A percentile compares a stretch with the other conserved stretches of the same genome.
Evolutionary conservation across 331 rosid genomes (phyloP).

Genomic region (Quercus phellos): DNA sequence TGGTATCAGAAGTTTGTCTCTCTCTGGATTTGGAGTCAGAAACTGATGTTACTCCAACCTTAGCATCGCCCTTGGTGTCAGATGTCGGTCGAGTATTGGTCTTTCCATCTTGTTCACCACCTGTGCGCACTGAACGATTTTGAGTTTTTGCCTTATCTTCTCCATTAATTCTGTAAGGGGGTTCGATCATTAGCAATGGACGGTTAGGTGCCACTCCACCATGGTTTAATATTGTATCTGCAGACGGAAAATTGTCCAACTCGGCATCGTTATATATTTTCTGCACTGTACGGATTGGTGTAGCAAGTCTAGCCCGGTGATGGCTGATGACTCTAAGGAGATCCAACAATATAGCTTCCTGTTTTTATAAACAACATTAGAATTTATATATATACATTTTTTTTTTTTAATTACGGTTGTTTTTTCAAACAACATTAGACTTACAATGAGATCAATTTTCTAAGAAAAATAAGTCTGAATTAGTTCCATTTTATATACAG

Average conservation of each 20-base stretch:
- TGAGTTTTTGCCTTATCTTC: constrained; percentile 56
- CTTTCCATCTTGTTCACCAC: constrained; percentile 57
- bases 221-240: constrained; percentile 51
- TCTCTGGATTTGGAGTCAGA: constrained; percentile 39
- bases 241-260: constrained; percentile 59
- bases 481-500: not conserved
- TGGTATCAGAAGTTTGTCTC: constrained; percentile 33
- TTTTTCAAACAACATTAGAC: constrained; percentile 20
- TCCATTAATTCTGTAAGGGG: constrained; percentile 52
- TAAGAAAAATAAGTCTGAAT: constrained; percentile 7
- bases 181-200: constrained; percentile 65
- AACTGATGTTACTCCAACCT: constrained; percentile 29
- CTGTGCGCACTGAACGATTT: constrained; percentile 36
- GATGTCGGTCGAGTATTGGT: constrained; percentile 29
- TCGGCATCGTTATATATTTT: constrained; percentile 66
- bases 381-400: not conserved
- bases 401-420: no score
- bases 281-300: constrained; percentile 91
- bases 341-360: constrained; percentile 89
- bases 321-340: constrained; percentile 95
- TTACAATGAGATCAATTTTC: constrained; percentile 29
- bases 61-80: constrained; percentile 37
- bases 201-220: constrained; percentile 52
- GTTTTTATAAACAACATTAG: constrained; percentile 20
- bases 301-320: constrained; percentile 93